Evolutionary conservation across 2,329 filamentous ascomycete species (phyloP), one percentile per base, ranked within the genome.

Genomic region (Cordyceps javanica): DNA sequence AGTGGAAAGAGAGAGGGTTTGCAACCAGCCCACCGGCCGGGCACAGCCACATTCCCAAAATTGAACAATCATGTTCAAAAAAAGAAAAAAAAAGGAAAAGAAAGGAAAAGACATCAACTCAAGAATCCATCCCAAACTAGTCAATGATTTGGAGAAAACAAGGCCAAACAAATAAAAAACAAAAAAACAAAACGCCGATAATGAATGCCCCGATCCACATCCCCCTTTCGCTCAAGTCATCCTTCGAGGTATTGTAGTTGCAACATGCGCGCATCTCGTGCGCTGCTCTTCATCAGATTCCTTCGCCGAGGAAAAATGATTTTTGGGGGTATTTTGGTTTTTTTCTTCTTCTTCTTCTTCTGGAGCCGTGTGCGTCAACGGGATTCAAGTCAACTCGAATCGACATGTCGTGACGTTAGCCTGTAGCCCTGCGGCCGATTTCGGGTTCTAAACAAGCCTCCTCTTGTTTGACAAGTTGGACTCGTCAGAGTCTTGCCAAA

Each of bases 171-270:
- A 16, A 7, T 3, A 14, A 39, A 19, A 39, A 32, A 21, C 21
- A n/a, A 42, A 42, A 21, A 23, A 52, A 39, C 41, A 55, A 32
- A 55, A 55, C 51, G 51, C 51, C 51, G 36, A 14, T 28, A 13
- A 36, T 45, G 21, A 36, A 55, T 55, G 51, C 26, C 41, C 36
- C 25, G 21, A 32, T 45, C n/a, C 41, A 39, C 38, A 23, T 28
- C 26, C 36, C 36, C 36, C 25, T 11, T 6, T 55, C 26, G 41
- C 51, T 39, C 39, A 16, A 53, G 38, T 41, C 30, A 11, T 45
- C 51, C 51, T 44, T 13, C 38, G n/a, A 54, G 38, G 39, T 54
- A 42, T 42, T 45, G 30, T 44, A 45, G 28, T 45, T 14, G 51
- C 42, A 53, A 53, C 51, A 55, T 25, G 19, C 36, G 28, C 51